Evolutionary conservation across 2,329 filamentous ascomycete species (phyloP).

Genomic region (Colletotrichum australisinense): DNA sequence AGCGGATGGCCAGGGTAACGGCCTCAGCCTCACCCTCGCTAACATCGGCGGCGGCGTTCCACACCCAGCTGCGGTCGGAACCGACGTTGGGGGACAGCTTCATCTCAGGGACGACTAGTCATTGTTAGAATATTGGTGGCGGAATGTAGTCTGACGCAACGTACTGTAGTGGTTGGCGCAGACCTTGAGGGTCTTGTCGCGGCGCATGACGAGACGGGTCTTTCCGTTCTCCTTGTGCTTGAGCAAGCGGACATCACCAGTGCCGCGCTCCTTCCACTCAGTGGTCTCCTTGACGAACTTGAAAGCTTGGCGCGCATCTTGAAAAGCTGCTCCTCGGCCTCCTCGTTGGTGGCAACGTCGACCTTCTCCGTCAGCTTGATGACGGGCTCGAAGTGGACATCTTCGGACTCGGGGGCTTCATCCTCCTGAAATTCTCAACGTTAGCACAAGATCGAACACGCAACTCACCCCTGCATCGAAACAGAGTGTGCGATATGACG

Average conservation of each 20-base stretch:
- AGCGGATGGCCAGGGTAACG: constrained; percentile 94
- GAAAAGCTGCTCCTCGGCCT: constrained; percentile 96
- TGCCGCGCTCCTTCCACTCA: constrained; percentile 99
- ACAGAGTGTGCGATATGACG: constrained; percentile 32
- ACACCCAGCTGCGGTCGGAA: constrained; percentile 98
- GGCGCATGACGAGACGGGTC: constrained; percentile 96
- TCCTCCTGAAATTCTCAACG: constrained; percentile 64
- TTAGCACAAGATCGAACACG: constrained; percentile 13
- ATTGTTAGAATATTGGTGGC: constrained; percentile 27
- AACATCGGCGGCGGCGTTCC: constrained; percentile 97
- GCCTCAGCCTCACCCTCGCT: constrained; percentile 98
- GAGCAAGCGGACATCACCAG: constrained; percentile 93
- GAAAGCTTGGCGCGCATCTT: constrained; percentile 99
- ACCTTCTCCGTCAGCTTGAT: constrained; percentile 97
- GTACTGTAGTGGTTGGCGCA: constrained; percentile 99
- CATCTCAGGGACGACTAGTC: constrained; percentile 93
- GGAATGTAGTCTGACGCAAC: constrained; percentile 45
- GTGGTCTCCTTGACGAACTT: constrained; percentile 91
- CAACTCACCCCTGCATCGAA: neutral
- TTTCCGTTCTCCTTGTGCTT: constrained; percentile 99
- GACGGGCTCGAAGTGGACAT: constrained; percentile 97
- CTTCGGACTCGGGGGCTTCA: constrained; percentile 85
- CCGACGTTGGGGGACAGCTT: constrained; percentile 98
- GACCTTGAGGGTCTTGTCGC: constrained; percentile 99
- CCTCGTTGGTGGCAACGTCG: constrained; percentile 97